Percentiles rank a stretch among this genome's conserved stretches.
These are phyloP conservation scores for Jamesozyma piceae DNA, from an alignment of 805 yeast species.

Conservation along the genomic window DNA sequence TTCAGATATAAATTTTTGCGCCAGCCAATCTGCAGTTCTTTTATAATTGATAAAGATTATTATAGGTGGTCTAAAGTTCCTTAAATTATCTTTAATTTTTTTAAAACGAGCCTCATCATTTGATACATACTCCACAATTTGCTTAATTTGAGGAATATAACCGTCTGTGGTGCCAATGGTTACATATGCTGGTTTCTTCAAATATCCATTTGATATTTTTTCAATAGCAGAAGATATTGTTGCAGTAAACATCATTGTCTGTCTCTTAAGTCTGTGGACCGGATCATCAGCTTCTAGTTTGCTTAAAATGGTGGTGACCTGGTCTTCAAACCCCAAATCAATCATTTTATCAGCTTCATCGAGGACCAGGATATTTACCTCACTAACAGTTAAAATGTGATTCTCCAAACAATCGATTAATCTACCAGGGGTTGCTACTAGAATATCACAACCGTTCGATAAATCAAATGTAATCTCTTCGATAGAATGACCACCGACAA, in stretches of 20 bases:
- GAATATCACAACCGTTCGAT: conserved; percentile 56
- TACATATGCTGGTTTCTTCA: conserved; percentile 52
- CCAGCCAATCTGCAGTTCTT: conserved; percentile 59
- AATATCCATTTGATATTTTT: conserved; percentile 51
- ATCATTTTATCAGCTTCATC: conserved; percentile 97
- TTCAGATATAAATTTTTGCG: conserved; percentile 38
- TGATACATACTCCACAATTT: conserved; percentile 48
- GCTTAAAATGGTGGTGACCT: conserved; percentile 51
- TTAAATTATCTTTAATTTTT: conserved; percentile 16
- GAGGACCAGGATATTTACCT: conserved; percentile 60
- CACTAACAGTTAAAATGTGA: conserved; percentile 48
- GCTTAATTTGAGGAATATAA: conserved; percentile 50
- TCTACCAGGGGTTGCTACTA: conserved; percentile 93
- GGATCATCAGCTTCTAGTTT: conserved; percentile 22
- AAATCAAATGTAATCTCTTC: conserved; percentile 59
- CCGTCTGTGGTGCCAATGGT: conserved; percentile 60
- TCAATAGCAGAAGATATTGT: conserved; percentile 76
- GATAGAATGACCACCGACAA: conserved; percentile 86
- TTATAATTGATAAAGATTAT: conserved; percentile 78
- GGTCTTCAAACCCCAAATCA: conserved; percentile 86
- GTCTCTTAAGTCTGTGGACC: conserved; percentile 25
- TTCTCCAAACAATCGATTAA: conserved; percentile 70
- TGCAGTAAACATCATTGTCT: conserved; percentile 89
- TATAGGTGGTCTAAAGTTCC: conserved; percentile 42
- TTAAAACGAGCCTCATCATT: conserved; percentile 38